Conservation (phyloP, 768 basidiomycete genomes). For the Phylloporus arenicola region DNA sequence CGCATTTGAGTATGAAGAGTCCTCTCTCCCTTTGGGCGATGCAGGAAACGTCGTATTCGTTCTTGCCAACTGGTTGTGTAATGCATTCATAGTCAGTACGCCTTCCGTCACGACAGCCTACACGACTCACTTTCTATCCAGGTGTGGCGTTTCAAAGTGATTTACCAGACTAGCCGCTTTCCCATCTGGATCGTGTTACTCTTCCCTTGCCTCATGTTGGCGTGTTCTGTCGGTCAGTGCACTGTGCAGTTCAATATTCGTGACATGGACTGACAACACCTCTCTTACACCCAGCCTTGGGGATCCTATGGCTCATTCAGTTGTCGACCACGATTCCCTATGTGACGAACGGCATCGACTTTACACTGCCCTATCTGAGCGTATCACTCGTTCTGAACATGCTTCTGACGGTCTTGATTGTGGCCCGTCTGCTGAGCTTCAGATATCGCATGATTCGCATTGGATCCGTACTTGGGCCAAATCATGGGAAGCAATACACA, state of each 20-base stretch:
- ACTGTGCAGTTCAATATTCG: too few relatives aligned
- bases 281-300: neutral
- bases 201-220: too few relatives aligned
- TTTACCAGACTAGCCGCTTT: too few relatives aligned
- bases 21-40: slow-evolving; percentile 15
- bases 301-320: slow-evolving; percentile 7
- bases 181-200: too few relatives aligned
- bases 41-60: slow-evolving; percentile 8
- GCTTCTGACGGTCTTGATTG: slow-evolving; percentile 30
- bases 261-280: neutral
- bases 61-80: slow-evolving; percentile 13
- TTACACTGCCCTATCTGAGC: slow-evolving; percentile 21
- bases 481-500: slow-evolving; percentile 24
- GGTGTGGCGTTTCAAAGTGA: slow-evolving; percentile 6
- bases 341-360: slow-evolving; percentile 8
- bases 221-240: slow-evolving; percentile 7
- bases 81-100: slow-evolving; percentile 15
- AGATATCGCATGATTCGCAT: slow-evolving; percentile 14
- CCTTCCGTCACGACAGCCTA: neutral
- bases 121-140: neutral
- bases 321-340: slow-evolving; percentile 12
- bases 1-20: slow-evolving; percentile 18
- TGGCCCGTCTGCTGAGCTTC: slow-evolving; percentile 21
- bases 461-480: slow-evolving; percentile 15
- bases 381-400: slow-evolving; percentile 31